Conservation (phyloP, 345 rosid species). For the Pistacia atlantica region DNA sequence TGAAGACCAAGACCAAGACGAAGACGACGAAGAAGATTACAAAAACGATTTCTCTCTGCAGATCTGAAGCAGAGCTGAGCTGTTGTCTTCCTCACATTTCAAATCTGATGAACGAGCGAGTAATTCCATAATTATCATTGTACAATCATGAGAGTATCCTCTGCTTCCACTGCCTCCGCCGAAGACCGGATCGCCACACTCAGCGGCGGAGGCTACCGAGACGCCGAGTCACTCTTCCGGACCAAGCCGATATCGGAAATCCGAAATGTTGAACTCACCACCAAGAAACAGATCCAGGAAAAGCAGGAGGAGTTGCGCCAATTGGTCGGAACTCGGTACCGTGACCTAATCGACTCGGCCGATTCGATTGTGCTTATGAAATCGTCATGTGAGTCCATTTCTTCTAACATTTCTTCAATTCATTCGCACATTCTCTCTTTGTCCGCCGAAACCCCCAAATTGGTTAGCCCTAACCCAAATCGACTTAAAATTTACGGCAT, state of each 20-base stretch:
- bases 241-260: conserved; percentile 75
- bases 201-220: conserved; percentile 60
- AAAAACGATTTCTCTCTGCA: neutral
- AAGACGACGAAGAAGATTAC: too few relatives aligned
- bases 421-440: conserved; percentile 64
- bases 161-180: conserved; percentile 26
- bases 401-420: conserved; percentile 64
- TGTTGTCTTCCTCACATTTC: neutral
- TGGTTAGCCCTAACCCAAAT: conserved; percentile 22
- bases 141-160: conserved; percentile 42
- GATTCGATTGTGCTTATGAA: conserved; percentile 91
- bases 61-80: neutral
- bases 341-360: conserved; percentile 95
- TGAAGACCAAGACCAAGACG: neutral
- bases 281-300: conserved; percentile 79
- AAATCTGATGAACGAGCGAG: neutral
- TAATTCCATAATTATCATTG: neutral
- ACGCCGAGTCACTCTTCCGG: conserved; percentile 87
- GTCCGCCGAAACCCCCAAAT: conserved; percentile 44
- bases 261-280: conserved; percentile 69
- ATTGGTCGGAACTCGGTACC: conserved; percentile 84
- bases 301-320: conserved; percentile 97
- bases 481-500: conserved; percentile 43
- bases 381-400: conserved; percentile 74
- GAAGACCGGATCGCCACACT: conserved; percentile 42